Base-by-base conservation (phyloP, 768 basidiomycete genomes). In the Podaxis pistillaris region DNA sequence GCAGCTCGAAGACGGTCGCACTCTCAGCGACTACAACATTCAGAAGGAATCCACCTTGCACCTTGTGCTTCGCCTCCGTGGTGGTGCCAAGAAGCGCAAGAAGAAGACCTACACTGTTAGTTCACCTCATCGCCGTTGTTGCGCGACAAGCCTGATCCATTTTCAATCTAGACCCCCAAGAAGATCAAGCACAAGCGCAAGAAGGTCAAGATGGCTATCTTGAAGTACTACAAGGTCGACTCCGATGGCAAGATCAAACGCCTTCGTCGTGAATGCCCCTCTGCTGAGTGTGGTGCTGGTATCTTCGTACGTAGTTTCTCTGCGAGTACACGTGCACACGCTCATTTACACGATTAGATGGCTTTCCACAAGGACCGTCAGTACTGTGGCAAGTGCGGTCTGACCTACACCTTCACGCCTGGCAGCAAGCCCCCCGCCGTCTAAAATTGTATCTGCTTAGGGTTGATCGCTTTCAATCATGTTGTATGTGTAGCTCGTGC, bases 141-240 rank as follows among this genome's bases (percentile, higher is more conserved):
- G 33, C 13, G 13, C 13, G n/a, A 8, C 2, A 61, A 60, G 15
- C 68, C 52, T 30, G 22, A 56, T 22, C 58, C 17, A 36, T 64
- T 33, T 41, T 47, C 22, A 12, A 24, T 28, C 22, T 30, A 92
- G 90, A 96, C 94, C 72, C 95, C 94, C 78, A 97, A 96, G 87
- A 98, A 98, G 86, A 88, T 97, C 87, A 98, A 97, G 90, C 96
- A 96, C 85, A 97, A 97, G 88, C 90, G 91, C 79, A 98, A 98
- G 87, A 97, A 98, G 86, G 94, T 96, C 84, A 98, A 98, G 90
- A 98, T 99, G 94, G 82, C 95, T 73, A 97, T 98, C 81, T 84
- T 99, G 78, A 98, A 98, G 82, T 99, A 97, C 86, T 99, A 98
- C 85, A 96, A 97, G 83, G 96, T 99, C 70, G 96, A 98, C 81